phyloP scores from a whole-genome alignment of 352 stramenopile genomes.

The Globisporangium cystogenes region DNA sequence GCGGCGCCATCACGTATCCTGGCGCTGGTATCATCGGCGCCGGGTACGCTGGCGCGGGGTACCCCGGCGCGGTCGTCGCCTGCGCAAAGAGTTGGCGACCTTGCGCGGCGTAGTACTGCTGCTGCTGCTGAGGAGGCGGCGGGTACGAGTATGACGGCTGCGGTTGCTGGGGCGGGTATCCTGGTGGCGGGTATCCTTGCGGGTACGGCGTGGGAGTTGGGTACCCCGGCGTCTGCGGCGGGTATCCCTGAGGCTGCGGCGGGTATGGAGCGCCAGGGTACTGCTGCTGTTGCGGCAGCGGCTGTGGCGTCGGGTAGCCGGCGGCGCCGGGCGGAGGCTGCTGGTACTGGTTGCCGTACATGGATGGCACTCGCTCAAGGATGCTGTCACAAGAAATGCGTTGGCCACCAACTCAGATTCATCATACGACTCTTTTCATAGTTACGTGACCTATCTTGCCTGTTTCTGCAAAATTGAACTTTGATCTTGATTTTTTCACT shows the following conservation, averaged over 20 bases:
- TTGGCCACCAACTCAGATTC: too few species aligned
- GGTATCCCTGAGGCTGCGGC: background rate
- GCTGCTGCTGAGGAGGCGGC: slow-evolving; percentile 22
- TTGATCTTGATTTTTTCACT: background rate
- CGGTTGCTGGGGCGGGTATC: slow-evolving; percentile 27
- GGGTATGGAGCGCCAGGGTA: slow-evolving; percentile 19
- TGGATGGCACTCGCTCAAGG: too few species aligned
- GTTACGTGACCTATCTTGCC: too few species aligned
- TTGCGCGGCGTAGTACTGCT: slow-evolving; percentile 65
- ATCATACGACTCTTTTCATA: too few species aligned
- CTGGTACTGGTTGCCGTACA: slow-evolving; percentile 21
- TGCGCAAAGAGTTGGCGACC: slow-evolving; percentile 66
- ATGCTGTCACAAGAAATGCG: background rate
- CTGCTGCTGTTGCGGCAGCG: slow-evolving; percentile 9
- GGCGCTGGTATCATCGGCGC: slow-evolving; percentile 8
- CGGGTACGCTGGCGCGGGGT: slow-evolving; percentile 14
- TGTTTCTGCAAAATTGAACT: too few species aligned
- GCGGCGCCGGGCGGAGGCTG: slow-evolving; percentile 5
- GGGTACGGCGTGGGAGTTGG: background rate
- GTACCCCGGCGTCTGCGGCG: background rate
- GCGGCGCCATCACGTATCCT: slow-evolving; percentile 24
- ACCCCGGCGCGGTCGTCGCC: slow-evolving; percentile 25
- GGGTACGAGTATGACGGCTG: slow-evolving; percentile 31
- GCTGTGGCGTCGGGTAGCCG: slow-evolving; percentile 12
- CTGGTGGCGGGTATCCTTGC: slow-evolving; percentile 21